A percentile compares a stretch with the other conserved stretches of the same genome.
phyloP scores from a whole-genome alignment of 371 early-diverging fungal species.

The Coemansia sp. region DNA sequence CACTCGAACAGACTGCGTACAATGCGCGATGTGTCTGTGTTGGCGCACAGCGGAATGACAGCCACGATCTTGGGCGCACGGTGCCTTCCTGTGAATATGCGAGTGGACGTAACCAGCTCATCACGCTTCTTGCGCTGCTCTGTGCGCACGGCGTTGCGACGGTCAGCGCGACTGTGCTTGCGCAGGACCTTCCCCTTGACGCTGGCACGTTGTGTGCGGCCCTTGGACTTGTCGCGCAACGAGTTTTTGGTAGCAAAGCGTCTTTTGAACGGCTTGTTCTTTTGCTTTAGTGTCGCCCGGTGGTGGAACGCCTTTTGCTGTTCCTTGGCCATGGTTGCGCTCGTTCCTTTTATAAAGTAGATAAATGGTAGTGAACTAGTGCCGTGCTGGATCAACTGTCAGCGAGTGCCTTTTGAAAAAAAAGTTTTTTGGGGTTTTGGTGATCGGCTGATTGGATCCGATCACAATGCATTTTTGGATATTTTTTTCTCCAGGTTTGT shows the following conservation, averaged over 20 bases:
- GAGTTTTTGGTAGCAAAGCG: conserved; percentile 81
- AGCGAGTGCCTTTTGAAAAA: neutral
- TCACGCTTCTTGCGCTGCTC: conserved; percentile 81
- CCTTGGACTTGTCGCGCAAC: conserved; percentile 78
- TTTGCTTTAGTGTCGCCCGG: conserved; percentile 77
- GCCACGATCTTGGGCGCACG: conserved; percentile 87
- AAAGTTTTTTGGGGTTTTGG: neutral
- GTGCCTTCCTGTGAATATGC: conserved; percentile 79
- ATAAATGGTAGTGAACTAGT: neutral
- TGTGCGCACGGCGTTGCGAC: conserved; percentile 79
- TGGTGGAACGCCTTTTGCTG: conserved; percentile 55
- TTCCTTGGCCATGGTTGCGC: conserved; percentile 36
- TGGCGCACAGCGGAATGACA: conserved; percentile 83
- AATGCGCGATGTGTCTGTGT: conserved; percentile 51
- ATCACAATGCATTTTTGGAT: neutral
- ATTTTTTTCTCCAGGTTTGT: neutral
- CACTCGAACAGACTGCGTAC: conserved; percentile 29
- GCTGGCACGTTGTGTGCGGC: conserved; percentile 69
- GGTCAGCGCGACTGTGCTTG: conserved; percentile 67
- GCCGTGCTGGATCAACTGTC: neutral
- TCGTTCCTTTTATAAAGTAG: neutral
- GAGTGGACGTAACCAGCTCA: conserved; percentile 63
- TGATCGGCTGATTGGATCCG: conserved; percentile 1
- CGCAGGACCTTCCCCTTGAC: conserved; percentile 57
- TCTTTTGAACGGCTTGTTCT: conserved; percentile 94